Base-by-base conservation (phyloP, 768 basidiomycete genomes). In the Sporobolomyces roseus region DNA sequence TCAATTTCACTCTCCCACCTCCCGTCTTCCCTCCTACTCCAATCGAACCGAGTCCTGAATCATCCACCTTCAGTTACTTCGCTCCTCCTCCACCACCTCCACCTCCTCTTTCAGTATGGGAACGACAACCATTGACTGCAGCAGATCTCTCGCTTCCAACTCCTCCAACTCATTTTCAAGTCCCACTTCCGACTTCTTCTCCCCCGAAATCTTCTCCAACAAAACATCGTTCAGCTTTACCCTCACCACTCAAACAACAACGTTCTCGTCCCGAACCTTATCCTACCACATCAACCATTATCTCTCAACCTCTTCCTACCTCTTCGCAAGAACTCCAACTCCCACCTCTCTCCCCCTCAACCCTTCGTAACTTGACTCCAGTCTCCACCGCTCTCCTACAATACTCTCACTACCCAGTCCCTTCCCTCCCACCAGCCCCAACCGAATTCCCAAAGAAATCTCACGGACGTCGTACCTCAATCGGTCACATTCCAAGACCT, bases 401-500 rank as follows among this genome's bases (percentile, higher is more conserved):
- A n/a, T n/a, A n/a, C n/a, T n/a, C n/a, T n/a, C n/a, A n/a, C n/a
- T n/a, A n/a, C n/a, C n/a, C n/a, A n/a, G n/a, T n/a, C n/a, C n/a
- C n/a, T n/a, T n/a, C n/a, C 32, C 32, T 3, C 50, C 43, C 25
- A 32, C 60, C 53, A 60, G 4, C 27, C 51, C 36, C 66, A 53
- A 9, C 2, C 45, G 1, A n/a, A 41, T 17, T 17, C 17, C 38
- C 17, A 32, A 60, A 60, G 45, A 84, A 83, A 72, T 82, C 82
- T 12, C 84, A 85, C 71, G 81, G 83, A 1, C 79, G 81, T 48
- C 83, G 82, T 48, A 8, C 50, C 27, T 59, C 67, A 16, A 32
- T 19, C 6, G 51, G 41, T 23, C 88, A 88, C 75, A 83, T 89
- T 45, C 86, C 86, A 23, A 84, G 89, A 32, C 88, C 88, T 0